Base-by-base conservation (phyloP, 768 basidiomycete genomes). In the Suillus subluteus region DNA sequence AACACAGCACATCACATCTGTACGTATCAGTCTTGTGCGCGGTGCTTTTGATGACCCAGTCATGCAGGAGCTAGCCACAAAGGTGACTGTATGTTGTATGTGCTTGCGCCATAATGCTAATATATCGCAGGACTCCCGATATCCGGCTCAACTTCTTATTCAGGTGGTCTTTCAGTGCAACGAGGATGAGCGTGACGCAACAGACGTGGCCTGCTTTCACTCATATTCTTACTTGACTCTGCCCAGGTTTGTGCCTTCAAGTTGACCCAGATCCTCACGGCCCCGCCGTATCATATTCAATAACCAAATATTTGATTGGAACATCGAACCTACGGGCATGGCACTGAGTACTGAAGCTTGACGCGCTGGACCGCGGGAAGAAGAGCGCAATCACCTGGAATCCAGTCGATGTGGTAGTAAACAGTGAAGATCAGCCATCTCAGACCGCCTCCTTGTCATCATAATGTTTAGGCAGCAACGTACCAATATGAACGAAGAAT, bases 81-180 rank as follows among this genome's bases (percentile, higher is more conserved):
- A 21, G 44, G 9, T n/a, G 9, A 12, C 21, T n/a, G 44, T 46
- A 46, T 21, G 21, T 0, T n/a, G 6, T 37, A 4, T 37, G 6
- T 7, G 5, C 55, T 35, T 9, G 35, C 11, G 2, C 6, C 35
- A 37, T 58, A 37, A 37, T 12, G 1, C 6, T 37, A 23, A 37
- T n/a, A 13, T 13, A 21, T 58, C 12, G 12, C 66, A 91, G 87
- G 76, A 87, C 70, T 74, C 79, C 32, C 32, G 32, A 32, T 32
- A 32, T 5, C 56, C 84, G 26, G 87, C 91, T 37, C 94, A 95
- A 70, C 82, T 95, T 44, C 82, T 95, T 23, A 80, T 95, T n/a
- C 64, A 86, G 94, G 16, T 95, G 94, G 91, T 94, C 92, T 21
- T 79, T 96, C 44, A 46, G 8, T 44, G 18, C 94, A 95, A 73